Conservation (phyloP, 768 basidiomycete genomes). For the Russula foetens region DNA sequence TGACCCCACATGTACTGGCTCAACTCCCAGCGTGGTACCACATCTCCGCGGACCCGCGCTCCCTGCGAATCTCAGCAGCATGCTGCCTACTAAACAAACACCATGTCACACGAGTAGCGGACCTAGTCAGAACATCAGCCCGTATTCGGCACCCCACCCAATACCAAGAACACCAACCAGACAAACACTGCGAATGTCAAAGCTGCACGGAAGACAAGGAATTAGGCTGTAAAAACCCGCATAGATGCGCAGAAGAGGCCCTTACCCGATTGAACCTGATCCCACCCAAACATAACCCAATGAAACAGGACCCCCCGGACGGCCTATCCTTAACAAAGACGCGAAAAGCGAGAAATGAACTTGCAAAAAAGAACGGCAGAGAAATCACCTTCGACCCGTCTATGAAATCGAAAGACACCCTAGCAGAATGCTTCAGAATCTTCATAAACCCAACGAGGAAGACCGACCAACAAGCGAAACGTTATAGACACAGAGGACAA, state of each 20-base stretch:
- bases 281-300: background rate
- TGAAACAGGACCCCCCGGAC: too few species aligned
- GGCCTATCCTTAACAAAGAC: background rate
- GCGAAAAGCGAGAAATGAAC: background rate
- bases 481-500: fast-evolving
- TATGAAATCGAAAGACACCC: background rate
- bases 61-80: too few species aligned
- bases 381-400: background rate
- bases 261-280: background rate
- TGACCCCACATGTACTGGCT: background rate
- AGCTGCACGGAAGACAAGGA: background rate
- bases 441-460: background rate
- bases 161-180: too few species aligned
- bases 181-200: background rate
- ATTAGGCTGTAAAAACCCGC: background rate
- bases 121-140: background rate
- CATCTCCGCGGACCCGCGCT: background rate
- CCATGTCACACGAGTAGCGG: too few species aligned
- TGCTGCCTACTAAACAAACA: too few species aligned
- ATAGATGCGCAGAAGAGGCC: background rate
- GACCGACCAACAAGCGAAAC: background rate
- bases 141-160: too few species aligned
- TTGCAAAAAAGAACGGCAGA: background rate
- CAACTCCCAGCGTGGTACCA: constrained; percentile 19
- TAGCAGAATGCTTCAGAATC: background rate